phyloP scores from a whole-genome alignment of 441 rosid genomes.

The Jatropha multifida region DNA sequence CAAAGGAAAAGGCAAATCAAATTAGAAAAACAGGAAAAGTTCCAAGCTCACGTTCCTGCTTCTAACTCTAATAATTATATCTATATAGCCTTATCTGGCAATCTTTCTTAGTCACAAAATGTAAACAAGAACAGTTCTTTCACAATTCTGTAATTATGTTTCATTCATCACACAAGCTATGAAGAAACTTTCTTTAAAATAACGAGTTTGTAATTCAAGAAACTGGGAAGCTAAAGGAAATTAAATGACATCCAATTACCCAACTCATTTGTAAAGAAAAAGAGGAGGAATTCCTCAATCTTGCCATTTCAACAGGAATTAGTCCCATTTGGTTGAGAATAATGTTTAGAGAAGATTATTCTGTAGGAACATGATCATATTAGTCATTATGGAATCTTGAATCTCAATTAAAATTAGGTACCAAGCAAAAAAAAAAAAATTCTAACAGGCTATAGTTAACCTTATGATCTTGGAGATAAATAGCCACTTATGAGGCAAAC shows the following conservation, averaged over 20 bases:
- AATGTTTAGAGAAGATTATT: no score
- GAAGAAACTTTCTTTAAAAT: not conserved
- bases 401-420: not conserved
- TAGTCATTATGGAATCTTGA: not conserved
- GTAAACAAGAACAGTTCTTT: conserved; percentile 16
- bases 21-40: conserved; percentile 50
- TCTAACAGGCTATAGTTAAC: no score
- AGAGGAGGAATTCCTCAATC: not conserved
- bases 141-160: conserved; percentile 1
- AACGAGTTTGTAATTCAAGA: not conserved
- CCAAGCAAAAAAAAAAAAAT: not conserved
- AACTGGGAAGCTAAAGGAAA: not conserved
- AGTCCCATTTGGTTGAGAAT: not conserved
- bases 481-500: no score
- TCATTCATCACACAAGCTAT: not conserved
- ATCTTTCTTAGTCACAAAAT: not conserved
- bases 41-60: conserved; percentile 60
- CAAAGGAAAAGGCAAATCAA: conserved; percentile 56
- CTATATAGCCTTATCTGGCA: not conserved
- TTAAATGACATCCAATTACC: no score
- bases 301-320: not conserved
- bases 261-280: no score
- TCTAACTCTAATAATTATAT: conserved; percentile 26
- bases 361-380: not conserved
- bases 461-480: no score